Evolutionary conservation across 1,139 yeast genomes (phyloP), one percentile per base, ranked within the genome.

Genomic region (Kodamaea anthophila): DNA sequence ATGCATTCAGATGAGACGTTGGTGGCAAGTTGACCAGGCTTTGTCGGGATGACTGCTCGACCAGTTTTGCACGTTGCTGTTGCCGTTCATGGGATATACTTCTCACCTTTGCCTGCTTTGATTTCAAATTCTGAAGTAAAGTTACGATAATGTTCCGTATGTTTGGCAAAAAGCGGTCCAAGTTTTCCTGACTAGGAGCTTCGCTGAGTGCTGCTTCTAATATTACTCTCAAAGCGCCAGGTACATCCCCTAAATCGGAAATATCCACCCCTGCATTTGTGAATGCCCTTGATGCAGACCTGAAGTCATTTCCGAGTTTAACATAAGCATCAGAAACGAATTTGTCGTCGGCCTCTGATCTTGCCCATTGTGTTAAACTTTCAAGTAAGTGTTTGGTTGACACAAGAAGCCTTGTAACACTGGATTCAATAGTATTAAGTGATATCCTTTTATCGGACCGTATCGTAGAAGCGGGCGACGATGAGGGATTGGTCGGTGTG

Each of bases 281-380:
- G 48, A 84, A 83, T 3, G 86, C 81, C 38, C 86, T 70, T 12
- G 91, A 77, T 0, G 94, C 87, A 3, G 85, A 75, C 43, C 93
- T 78, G 60, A 87, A 93, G 55, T 91, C 96, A 51, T 91, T 91
- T 0, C 98, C 98, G 21, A 93, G 67, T 41, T 77, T 81, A 9
- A 93, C 98, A 51, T 87, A 93, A 5, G 91, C 84, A 50, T 87
- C 88, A 3, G 96, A 85, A 3, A 93, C 96, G 41, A 75, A 86
- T 36, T 76, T 76, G 33, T 88, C 97, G 21, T 80, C 72, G 3
- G 86, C 88, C 20, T 73, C 72, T 16, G 74, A 76, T 36, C 77
- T 70, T 1, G 98, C 91, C 99, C 99, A 93, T 40, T 77, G 87
- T 0, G 94, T 86, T 32, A 93, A 61, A 20, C 87, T 74, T 45